Evolutionary conservation across 2,329 filamentous ascomycete genomes (phyloP).

Genomic region (Rhytidhysteron rufulum): DNA sequence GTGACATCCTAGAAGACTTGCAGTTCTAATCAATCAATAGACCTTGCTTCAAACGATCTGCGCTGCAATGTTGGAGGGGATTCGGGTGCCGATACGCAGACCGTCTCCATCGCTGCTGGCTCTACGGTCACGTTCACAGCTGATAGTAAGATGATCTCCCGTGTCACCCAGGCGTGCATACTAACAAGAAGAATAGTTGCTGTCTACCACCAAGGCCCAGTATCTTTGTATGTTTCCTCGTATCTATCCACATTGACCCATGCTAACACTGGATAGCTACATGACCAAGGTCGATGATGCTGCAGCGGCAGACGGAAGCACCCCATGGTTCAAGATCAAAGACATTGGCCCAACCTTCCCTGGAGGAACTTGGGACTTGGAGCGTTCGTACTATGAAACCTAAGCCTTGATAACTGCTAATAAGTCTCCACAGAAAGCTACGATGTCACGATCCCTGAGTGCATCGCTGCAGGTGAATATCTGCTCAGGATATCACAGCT

Average conservation of each 20-base stretch:
- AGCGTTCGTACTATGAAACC: not conserved
- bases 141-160: no score
- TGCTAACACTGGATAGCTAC: constrained; percentile 12
- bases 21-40: not conserved
- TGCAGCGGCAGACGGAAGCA: constrained; percentile 14
- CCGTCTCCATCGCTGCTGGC: constrained; percentile 13
- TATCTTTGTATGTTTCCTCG: constrained; percentile 10
- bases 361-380: constrained; percentile 7
- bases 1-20: not conserved
- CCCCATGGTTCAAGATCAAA: constrained; percentile 22
- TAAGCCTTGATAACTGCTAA: not conserved
- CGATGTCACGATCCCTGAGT: constrained; percentile 16
- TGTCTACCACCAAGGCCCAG: constrained; percentile 20
- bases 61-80: constrained; percentile 20
- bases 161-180: no score
- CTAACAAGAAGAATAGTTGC: no score
- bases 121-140: constrained; percentile 12
- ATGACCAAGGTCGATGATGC: constrained; percentile 18
- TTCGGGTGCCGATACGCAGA: constrained; percentile 9
- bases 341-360: constrained; percentile 20
- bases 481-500: constrained; percentile 19
- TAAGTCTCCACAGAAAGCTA: constrained; percentile 8
- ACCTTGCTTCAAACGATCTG: constrained; percentile 13
- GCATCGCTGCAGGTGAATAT: constrained; percentile 17
- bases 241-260: not conserved